Conservation (phyloP, 1,139 yeast species). For the Taphrina communis region DNA sequence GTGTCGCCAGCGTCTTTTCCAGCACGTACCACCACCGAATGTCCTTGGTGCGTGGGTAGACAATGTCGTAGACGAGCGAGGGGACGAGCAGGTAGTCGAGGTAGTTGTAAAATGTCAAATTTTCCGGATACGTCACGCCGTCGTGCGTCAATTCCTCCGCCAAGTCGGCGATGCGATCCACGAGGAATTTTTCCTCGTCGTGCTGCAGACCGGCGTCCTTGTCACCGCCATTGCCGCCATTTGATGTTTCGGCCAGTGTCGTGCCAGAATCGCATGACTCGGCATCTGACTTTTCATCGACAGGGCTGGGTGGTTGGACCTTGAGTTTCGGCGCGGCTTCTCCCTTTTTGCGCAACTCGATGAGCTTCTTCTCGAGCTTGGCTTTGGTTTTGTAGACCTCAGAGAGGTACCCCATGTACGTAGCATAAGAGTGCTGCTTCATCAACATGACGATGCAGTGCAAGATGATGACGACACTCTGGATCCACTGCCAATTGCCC, state of each 20-base stretch:
- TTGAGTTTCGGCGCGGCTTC: constrained; percentile 5
- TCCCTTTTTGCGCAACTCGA: constrained; percentile 17
- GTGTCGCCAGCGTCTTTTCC: constrained; percentile 76
- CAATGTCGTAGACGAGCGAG: constrained; percentile 56
- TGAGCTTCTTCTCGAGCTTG: constrained; percentile 40
- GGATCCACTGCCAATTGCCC: constrained; percentile 67
- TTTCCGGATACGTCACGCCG: constrained; percentile 64
- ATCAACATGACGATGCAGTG: constrained; percentile 85
- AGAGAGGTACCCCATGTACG: constrained; percentile 89
- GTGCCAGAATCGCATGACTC: constrained; percentile 5
- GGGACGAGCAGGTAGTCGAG: constrained; percentile 44
- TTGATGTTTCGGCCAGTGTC: constrained; percentile 11
- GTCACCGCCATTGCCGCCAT: background rate
- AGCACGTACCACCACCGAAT: constrained; percentile 74
- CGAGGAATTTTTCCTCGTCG: constrained; percentile 42
- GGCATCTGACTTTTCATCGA: constrained; percentile 3
- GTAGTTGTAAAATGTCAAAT: constrained; percentile 59
- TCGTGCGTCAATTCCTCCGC: constrained; percentile 61
- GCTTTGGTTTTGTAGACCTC: constrained; percentile 53
- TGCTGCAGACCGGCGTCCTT: constrained; percentile 11
- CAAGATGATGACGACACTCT: constrained; percentile 75
- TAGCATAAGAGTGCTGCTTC: constrained; percentile 92
- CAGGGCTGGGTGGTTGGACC: constrained; percentile 27
- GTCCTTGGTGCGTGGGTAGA: constrained; percentile 73
- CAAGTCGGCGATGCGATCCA: constrained; percentile 65